phyloP scores from a whole-genome alignment of 176 grass and related monocot species.

The Paspalum vaginatum region DNA sequence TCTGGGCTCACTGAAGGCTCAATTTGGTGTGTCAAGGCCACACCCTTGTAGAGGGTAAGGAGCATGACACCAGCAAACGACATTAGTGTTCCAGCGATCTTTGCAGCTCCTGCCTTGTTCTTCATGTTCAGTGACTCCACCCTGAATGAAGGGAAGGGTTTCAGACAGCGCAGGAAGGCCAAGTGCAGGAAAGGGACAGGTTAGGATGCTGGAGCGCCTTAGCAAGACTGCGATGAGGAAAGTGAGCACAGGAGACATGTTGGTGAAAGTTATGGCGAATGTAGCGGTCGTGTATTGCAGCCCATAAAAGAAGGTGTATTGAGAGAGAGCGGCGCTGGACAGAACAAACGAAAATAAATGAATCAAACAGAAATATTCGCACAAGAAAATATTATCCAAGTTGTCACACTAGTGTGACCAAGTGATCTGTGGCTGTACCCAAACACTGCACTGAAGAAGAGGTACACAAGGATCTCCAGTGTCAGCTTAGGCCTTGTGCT shows the following conservation, averaged over 20 bases:
- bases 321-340: conserved; percentile 66
- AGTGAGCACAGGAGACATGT: conserved; percentile 78
- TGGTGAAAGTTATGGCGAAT: conserved; percentile 84
- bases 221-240: conserved; percentile 76
- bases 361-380: conserved; percentile 14
- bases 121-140: conserved; percentile 78
- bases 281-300: conserved; percentile 81
- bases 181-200: neutral
- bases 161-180: neutral
- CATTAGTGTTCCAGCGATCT: conserved; percentile 56
- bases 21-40: conserved; percentile 52
- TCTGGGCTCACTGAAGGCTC: conserved; percentile 11
- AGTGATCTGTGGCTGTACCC: conserved; percentile 60
- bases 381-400: neutral
- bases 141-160: conserved; percentile 27
- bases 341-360: neutral
- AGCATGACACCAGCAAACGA: conserved; percentile 66
- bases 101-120: conserved; percentile 65
- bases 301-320: conserved; percentile 83
- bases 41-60: conserved; percentile 80
- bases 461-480: conserved; percentile 76
- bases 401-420: neutral
- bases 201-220: conserved; percentile 30
- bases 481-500: conserved; percentile 82
- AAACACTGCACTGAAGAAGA: conserved; percentile 81